Evolutionary conservation across 2,329 filamentous ascomycete species (phyloP).

Genomic region (Cercospora zeae-maydis): DNA sequence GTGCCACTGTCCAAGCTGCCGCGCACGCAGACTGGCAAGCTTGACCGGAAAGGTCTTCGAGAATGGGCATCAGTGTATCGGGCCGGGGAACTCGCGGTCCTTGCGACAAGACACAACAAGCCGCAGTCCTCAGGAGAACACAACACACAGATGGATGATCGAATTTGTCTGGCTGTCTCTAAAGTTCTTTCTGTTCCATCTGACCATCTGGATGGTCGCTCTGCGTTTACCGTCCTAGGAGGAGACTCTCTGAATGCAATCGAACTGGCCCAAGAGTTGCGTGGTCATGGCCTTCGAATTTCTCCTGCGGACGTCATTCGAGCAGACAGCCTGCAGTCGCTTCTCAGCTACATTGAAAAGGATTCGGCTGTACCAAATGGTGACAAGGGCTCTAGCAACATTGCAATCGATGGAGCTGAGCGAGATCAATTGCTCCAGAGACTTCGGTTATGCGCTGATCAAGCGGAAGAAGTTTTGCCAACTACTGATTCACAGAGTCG

Average conservation of each 20-base stretch:
- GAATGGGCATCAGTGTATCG: not conserved
- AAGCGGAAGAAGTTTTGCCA: not conserved
- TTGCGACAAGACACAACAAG: not conserved
- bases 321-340: not conserved
- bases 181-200: not conserved
- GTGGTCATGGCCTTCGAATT: not conserved
- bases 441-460: not conserved
- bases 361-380: not conserved
- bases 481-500: not conserved
- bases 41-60: not conserved
- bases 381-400: not conserved
- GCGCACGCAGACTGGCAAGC: not conserved
- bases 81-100: not conserved
- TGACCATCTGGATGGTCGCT: not conserved
- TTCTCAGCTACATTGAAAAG: not conserved
- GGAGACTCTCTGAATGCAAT: not conserved
- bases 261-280: not conserved
- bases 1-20: not conserved
- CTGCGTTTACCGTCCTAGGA: not conserved
- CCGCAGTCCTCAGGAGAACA: no score
- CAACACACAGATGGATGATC: not conserved
- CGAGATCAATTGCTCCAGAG: not conserved
- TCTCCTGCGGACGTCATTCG: not conserved
- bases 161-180: not conserved
- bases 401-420: not conserved